Evolutionary conservation across 169 alveolate species (phyloP).

Genomic region (Cryptosporidium ryanae): DNA sequence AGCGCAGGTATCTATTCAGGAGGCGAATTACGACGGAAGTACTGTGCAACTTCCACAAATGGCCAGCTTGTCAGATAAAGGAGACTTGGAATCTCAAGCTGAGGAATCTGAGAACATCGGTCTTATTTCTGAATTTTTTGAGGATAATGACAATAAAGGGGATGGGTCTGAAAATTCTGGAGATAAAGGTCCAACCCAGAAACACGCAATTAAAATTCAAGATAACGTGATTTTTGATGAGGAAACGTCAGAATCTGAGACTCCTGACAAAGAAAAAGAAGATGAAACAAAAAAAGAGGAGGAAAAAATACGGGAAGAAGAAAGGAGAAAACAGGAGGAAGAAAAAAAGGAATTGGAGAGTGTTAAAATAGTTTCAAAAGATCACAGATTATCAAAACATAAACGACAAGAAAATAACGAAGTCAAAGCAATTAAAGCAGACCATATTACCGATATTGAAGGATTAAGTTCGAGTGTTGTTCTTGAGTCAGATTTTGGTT

Average conservation of each 20-base stretch:
- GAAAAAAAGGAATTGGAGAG: not conserved
- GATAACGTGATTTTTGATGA: not conserved
- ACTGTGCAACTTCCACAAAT: constrained; percentile 48
- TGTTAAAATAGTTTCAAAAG: not conserved
- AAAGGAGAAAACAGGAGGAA: not conserved
- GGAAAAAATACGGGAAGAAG: not conserved
- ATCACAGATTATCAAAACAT: not conserved
- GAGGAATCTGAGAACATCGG: constrained; percentile 6
- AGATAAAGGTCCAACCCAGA: not conserved
- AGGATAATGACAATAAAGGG: constrained; percentile 37
- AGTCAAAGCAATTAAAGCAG: not conserved
- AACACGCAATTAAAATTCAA: not conserved
- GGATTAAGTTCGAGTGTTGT: constrained; percentile 57
- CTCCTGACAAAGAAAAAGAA: not conserved
- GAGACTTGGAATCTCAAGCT: not conserved
- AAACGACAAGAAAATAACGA: not conserved
- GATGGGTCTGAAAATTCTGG: constrained; percentile 8
- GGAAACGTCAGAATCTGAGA: not conserved
- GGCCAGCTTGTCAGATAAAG: constrained; percentile 10
- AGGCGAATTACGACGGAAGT: constrained; percentile 32
- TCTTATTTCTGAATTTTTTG: not conserved
- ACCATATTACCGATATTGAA: not conserved
- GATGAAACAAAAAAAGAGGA: not conserved
- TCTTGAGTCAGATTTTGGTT: constrained; percentile 1
- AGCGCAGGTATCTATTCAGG: constrained; percentile 33